These are phyloP conservation scores for Candida labiduridarum DNA, from an alignment of 1,139 yeast genomes.

Conservation along the genomic window DNA sequence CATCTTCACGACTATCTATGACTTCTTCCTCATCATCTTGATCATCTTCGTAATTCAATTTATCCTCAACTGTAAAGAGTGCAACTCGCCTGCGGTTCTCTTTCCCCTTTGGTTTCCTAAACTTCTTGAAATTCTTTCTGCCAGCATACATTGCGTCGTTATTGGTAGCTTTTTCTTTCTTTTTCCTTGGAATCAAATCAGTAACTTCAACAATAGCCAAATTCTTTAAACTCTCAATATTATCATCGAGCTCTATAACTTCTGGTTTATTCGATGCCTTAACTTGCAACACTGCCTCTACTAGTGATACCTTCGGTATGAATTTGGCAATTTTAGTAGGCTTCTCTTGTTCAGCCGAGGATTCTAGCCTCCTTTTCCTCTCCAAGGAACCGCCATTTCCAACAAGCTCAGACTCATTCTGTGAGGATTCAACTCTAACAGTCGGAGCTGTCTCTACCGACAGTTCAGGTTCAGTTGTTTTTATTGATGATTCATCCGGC, in stretches of 20 bases:
- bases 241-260: slow-evolving; percentile 22
- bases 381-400: not conserved
- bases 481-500: not conserved
- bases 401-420: slow-evolving; percentile 1
- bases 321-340: slow-evolving; percentile 18
- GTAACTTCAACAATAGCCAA: slow-evolving; percentile 41
- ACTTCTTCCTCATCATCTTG: slow-evolving; percentile 1
- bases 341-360: slow-evolving; percentile 1
- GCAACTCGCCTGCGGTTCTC: not conserved
- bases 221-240: slow-evolving; percentile 19
- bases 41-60: not conserved
- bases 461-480: not conserved
- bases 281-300: slow-evolving; percentile 38
- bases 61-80: slow-evolving; percentile 1
- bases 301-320: slow-evolving; percentile 23
- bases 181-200: slow-evolving; percentile 20
- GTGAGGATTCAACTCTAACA: not conserved
- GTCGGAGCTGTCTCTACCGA: not conserved
- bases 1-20: not conserved
- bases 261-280: slow-evolving; percentile 34
- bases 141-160: slow-evolving; percentile 19
- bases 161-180: slow-evolving; percentile 10
- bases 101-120: slow-evolving; percentile 25
- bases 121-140: slow-evolving; percentile 41
- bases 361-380: slow-evolving; percentile 5